These are phyloP conservation scores for Coniochaeta prunicola DNA, from an alignment of 2,329 filamentous ascomycete genomes.

Conservation along the genomic window DNA sequence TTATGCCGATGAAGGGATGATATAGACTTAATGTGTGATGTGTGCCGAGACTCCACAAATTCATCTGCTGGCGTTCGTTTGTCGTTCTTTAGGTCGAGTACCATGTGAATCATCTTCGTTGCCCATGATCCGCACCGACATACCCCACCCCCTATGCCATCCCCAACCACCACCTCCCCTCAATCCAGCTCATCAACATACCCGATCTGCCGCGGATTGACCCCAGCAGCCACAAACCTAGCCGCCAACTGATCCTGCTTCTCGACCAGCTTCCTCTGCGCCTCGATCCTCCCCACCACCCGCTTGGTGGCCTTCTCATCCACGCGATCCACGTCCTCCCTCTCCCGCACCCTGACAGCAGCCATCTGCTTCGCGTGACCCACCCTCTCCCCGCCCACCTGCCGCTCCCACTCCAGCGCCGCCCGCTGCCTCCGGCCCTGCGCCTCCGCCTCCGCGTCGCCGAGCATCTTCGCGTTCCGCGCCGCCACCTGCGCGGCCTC, in stretches of 20 bases:
- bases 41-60: too few species aligned
- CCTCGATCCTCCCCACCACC: slow-evolving; percentile 35
- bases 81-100: too few species aligned
- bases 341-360: slow-evolving; percentile 39
- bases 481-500: slow-evolving; percentile 38
- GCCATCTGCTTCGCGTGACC: slow-evolving; percentile 43
- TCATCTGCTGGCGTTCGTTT: too few species aligned
- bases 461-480: slow-evolving; percentile 34
- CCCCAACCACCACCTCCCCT: background rate
- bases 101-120: too few species aligned
- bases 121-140: too few species aligned
- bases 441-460: slow-evolving; percentile 37
- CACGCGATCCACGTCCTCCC: slow-evolving; percentile 41
- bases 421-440: slow-evolving; percentile 35
- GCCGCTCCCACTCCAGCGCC: slow-evolving; percentile 41
- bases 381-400: slow-evolving; percentile 36
- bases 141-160: background rate
- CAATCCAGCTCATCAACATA: slow-evolving; percentile 45
- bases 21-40: too few species aligned
- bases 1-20: too few species aligned
- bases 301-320: slow-evolving; percentile 39
- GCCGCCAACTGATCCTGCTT: slow-evolving; percentile 31
- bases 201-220: slow-evolving; percentile 45
- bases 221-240: slow-evolving; percentile 22
- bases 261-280: slow-evolving; percentile 44